Base-by-base conservation (phyloP, 2,329 filamentous ascomycete genomes). In the Ceratocystiopsis brevicomis region DNA sequence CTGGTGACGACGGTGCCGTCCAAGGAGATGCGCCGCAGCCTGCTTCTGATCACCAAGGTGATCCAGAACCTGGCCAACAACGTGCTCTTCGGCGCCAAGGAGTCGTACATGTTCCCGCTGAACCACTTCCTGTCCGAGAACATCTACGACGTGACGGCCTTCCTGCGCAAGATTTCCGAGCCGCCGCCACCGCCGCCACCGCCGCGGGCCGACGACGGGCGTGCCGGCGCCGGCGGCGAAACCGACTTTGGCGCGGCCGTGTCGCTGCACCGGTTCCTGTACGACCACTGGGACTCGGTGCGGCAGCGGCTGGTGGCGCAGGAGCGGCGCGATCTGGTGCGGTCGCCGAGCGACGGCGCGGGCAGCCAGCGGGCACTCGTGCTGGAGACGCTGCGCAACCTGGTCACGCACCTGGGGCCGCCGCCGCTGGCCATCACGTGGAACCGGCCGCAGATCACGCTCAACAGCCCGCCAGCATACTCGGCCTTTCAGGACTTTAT, bases 231-330 rank as follows among this genome's bases (percentile, higher is more conserved):
- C 36, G 58, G 58, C 4, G 71, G 77, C 45, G 68, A 70, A 2
- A 77, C 77, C 47, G 77, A 81, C 54, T 80, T 81, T 53, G 76
- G 77, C 32, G 79, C 76, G n/a, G 78, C 76, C 47, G 76, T 81
- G 18, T 70, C 76, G 2, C 60, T 81, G 14, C 77, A 81, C 57
- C 64, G 76, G 37, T 81, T 80, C 50, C 57, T 81, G 12, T 81
- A 81, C 51, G 77, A 81, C 47, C 74, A 81, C 48, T 80, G 76
- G 76, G 77, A 81, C 48, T 73, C 77, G 48, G 70, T 81, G 16
- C 65, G 74, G 39, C 76, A 80, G 51, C 73, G 73, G 37, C 64
- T 81, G 16, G 65, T 73, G 32, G 66, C 72, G 10, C 67, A 71
- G 45, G 74, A 79, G 52, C 64, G 70, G 41, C 66, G 68, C 52